Conservation (phyloP, 805 yeast species). For the Barnettozyma californica region DNA sequence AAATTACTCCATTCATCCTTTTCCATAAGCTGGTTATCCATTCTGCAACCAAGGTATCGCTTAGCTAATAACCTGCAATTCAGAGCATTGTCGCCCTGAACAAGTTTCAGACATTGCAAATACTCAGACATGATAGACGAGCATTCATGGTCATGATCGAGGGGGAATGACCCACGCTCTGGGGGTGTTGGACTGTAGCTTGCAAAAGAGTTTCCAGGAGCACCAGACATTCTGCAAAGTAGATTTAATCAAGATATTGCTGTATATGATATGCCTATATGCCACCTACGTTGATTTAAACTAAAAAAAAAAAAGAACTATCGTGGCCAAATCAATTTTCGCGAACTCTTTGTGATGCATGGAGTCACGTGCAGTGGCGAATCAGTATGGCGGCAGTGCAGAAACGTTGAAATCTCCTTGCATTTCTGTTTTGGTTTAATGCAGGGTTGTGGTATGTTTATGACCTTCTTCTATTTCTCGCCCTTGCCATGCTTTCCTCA, state of each 20-base stretch:
- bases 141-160: constrained; percentile 87
- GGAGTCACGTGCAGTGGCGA: constrained; percentile 1
- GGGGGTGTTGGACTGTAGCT: constrained; percentile 85
- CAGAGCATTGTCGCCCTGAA: constrained; percentile 82
- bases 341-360: neutral
- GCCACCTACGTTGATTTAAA: no score
- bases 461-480: no score
- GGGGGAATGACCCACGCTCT: constrained; percentile 92
- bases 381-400: neutral
- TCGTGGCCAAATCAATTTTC: no score
- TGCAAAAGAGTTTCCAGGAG: constrained; percentile 37
- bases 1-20: constrained; percentile 53
- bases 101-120: constrained; percentile 69
- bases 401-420: neutral
- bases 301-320: no score
- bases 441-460: neutral
- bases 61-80: constrained; percentile 85
- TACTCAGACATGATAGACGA: constrained; percentile 68
- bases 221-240: constrained; percentile 9
- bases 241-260: neutral
- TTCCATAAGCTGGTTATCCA: constrained; percentile 71
- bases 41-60: constrained; percentile 75
- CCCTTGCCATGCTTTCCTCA: no score
- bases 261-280: no score
- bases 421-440: neutral